Base-by-base conservation (phyloP, 2,329 filamentous ascomycete genomes). In the Xylariaceae sp. region DNA sequence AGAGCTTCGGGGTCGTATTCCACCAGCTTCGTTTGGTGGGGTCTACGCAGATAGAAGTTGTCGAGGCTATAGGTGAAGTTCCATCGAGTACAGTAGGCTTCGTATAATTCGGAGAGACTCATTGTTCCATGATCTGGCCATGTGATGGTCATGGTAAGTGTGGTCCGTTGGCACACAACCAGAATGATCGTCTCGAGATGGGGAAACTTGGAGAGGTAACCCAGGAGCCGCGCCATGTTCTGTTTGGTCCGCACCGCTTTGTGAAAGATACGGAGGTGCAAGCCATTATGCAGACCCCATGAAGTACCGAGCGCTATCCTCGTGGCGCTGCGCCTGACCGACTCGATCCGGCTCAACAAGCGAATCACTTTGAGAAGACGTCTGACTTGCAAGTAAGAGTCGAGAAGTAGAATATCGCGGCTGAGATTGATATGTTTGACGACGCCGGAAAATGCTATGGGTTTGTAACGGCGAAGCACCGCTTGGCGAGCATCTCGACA, bases 361-460 rank as follows among this genome's bases (percentile, higher is more conserved):
- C 76, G 74, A 50, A 80, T 69, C 13, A 77, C 75, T 48, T 78
- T 77, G 61, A 79, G 72, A 17, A 80, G 71, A 53, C 76, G 72
- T 68, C 78, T 77, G 64, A 79, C 75, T 53, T 78, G 75, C 7
- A 80, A 70, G 64, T 79, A 80, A 1, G 77, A 77, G 63, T 80
- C 78, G 39, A 80, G 74, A 23, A 80, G 69, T 39, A 80, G 68
- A 44, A 80, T 74, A 61, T 80, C 78, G 39, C 77, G 74, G 35
- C 72, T 70, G 8, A 79, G 72, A 62, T 80, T 76, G 61, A 80
- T 72, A 49, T 74, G 76, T 63, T 80, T 80, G 53, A 78, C 78
- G n/a, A 76, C 77, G 35, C 68, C 66, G 5, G 76, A 76, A 51
- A 80, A 73, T 0, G 72, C 75, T 51, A 80, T 69, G 10, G 77